Evolutionary conservation across 306 rosid genomes (phyloP).

Genomic region (Ammopiptanthus mongolicus): DNA sequence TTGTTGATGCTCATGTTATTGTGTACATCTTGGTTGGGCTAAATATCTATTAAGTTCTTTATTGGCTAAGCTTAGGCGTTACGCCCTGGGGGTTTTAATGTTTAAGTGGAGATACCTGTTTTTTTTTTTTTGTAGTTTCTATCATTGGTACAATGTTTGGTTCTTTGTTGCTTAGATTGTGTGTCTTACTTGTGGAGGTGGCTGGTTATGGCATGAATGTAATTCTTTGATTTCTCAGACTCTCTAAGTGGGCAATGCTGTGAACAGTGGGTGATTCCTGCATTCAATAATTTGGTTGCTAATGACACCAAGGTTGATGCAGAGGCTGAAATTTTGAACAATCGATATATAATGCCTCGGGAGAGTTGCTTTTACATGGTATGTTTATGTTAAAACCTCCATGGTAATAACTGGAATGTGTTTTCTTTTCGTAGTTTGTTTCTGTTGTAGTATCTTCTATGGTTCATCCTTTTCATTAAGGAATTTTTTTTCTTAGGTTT

Average conservation of each 20-base stretch:
- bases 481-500: neutral
- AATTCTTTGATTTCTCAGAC: slow-evolving; percentile 40
- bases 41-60: neutral
- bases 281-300: slow-evolving; percentile 62
- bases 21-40: neutral
- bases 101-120: neutral
- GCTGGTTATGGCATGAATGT: neutral
- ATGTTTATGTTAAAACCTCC: slow-evolving; percentile 38
- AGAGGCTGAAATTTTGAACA: slow-evolving; percentile 60
- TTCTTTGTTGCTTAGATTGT: neutral
- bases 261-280: slow-evolving; percentile 42
- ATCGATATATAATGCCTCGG: slow-evolving; percentile 54
- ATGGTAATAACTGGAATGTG: neutral
- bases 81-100: neutral
- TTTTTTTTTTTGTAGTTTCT: neutral
- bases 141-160: neutral
- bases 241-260: slow-evolving; percentile 19
- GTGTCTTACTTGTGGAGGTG: neutral
- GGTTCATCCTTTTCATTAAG: neutral
- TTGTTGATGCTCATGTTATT: neutral
- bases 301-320: slow-evolving; percentile 65
- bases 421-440: neutral
- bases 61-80: neutral
- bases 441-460: neutral
- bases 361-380: slow-evolving; percentile 90